Evolutionary conservation across 108 stramenopile species (phyloP).

Genomic region (Conticribra weissflogii): DNA sequence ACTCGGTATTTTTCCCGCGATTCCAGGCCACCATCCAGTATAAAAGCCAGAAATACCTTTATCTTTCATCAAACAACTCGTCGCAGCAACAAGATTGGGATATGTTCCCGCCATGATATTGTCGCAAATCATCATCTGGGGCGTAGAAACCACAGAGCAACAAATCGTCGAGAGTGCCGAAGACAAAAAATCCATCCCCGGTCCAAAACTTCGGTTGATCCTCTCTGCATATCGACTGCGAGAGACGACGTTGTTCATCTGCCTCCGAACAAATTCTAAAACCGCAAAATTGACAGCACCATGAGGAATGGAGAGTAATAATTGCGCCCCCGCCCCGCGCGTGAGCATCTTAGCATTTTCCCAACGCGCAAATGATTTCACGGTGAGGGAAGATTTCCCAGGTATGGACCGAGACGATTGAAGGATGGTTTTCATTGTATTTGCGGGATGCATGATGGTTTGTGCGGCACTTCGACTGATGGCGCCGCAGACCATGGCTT

Average conservation of each 20-base stretch:
- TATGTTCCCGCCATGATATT: slow-evolving; percentile 98
- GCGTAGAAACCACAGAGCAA: slow-evolving; percentile 90
- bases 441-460: slow-evolving; percentile 83
- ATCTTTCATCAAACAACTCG: slow-evolving; percentile 58
- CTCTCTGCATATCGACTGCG: slow-evolving; percentile 46
- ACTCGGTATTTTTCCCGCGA: slow-evolving; percentile 95
- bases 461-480: slow-evolving; percentile 88
- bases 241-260: slow-evolving; percentile 63
- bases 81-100: slow-evolving; percentile 73
- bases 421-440: slow-evolving; percentile 95
- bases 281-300: slow-evolving; percentile 97
- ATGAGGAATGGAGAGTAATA: slow-evolving; percentile 91
- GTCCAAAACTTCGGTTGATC: slow-evolving; percentile 58
- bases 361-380: slow-evolving; percentile 58
- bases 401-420: slow-evolving; percentile 65
- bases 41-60: slow-evolving; percentile 92
- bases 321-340: slow-evolving; percentile 95
- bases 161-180: slow-evolving; percentile 88
- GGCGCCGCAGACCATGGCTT: slow-evolving; percentile 91
- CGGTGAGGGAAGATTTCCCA: slow-evolving; percentile 46
- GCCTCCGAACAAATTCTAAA: slow-evolving; percentile 80
- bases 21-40: slow-evolving; percentile 95
- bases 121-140: slow-evolving; percentile 96
- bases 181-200: slow-evolving; percentile 93
- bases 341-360: slow-evolving; percentile 68